Conservation (phyloP, 176 grass and related monocot genomes). For the Avena eriantha region DNA sequence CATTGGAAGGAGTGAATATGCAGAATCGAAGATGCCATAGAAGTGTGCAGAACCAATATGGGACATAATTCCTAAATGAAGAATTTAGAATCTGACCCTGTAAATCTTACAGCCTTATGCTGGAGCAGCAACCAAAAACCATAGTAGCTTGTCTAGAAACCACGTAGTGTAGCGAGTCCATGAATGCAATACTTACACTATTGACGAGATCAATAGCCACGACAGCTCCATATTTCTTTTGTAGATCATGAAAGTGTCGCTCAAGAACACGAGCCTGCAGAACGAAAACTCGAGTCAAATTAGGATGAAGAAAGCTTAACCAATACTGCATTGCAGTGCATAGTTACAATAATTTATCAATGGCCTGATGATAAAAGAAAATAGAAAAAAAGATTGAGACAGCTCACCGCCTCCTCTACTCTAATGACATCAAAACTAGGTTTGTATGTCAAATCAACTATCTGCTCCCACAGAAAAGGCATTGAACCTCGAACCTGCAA, state of each 20-base stretch:
- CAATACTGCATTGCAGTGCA: not conserved
- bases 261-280: conserved; percentile 73
- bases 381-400: conserved; percentile 17
- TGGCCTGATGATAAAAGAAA: conserved; percentile 10
- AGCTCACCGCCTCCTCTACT: conserved; percentile 72
- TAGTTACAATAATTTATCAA: not conserved
- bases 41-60: not conserved
- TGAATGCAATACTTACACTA: conserved; percentile 52
- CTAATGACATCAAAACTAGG: conserved; percentile 79
- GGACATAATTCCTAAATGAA: conserved; percentile 5
- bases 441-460: conserved; percentile 96
- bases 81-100: not conserved
- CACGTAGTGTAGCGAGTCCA: not conserved
- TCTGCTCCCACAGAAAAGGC: conserved; percentile 92
- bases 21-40: not conserved
- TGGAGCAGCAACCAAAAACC: conserved; percentile 2
- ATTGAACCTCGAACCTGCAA: conserved; percentile 90
- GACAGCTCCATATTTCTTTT: conserved; percentile 90
- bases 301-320: conserved; percentile 22
- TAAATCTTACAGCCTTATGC: not conserved
- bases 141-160: not conserved
- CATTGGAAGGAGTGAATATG: conserved; percentile 18
- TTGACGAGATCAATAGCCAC: conserved; percentile 88
- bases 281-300: conserved; percentile 31
- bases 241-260: conserved; percentile 80